Conservation (phyloP, 768 basidiomycete genomes). For the Coprinopsis marcescibilis region DNA sequence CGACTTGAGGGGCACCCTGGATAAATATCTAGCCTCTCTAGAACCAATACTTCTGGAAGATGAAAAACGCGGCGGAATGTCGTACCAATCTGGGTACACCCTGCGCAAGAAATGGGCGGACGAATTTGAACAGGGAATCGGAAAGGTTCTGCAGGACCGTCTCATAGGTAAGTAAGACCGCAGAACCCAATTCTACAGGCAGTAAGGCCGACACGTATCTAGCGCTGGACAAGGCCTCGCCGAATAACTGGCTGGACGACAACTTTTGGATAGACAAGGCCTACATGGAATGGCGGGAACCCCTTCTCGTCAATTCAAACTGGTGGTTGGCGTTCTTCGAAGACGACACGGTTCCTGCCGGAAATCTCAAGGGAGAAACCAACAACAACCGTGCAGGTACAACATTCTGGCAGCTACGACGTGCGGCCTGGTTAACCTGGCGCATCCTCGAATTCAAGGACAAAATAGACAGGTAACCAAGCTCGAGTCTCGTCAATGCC, state of each 20-base stretch:
- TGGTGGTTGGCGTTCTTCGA: conserved; percentile 92
- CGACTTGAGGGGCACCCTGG: conserved; percentile 64
- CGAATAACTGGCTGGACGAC: conserved; percentile 92
- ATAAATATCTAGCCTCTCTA: conserved; percentile 72
- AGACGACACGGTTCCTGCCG: conserved; percentile 56
- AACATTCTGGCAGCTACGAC: conserved; percentile 79
- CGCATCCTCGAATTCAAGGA: conserved; percentile 71
- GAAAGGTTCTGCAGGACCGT: conserved; percentile 63
- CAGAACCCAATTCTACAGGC: conserved; percentile 14
- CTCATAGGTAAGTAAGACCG: conserved; percentile 52
- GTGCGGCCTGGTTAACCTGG: conserved; percentile 77
- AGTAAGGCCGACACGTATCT: conserved; percentile 11
- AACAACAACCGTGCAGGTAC: conserved; percentile 38
- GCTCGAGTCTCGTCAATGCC: neutral
- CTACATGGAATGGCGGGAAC: conserved; percentile 84
- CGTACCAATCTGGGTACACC: conserved; percentile 46
- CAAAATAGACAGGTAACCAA: conserved; percentile 48
- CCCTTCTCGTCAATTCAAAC: conserved; percentile 85
- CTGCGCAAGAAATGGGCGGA: conserved; percentile 54
- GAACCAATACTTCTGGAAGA: conserved; percentile 77
- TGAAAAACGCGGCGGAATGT: conserved; percentile 48
- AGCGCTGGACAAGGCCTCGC: conserved; percentile 80
- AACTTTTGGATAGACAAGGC: conserved; percentile 87
- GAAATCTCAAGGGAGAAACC: conserved; percentile 30
- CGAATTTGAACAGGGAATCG: conserved; percentile 69